phyloP scores from a whole-genome alignment of 2,329 filamentous ascomycete genomes.

The Aspergillus carbonarius region DNA sequence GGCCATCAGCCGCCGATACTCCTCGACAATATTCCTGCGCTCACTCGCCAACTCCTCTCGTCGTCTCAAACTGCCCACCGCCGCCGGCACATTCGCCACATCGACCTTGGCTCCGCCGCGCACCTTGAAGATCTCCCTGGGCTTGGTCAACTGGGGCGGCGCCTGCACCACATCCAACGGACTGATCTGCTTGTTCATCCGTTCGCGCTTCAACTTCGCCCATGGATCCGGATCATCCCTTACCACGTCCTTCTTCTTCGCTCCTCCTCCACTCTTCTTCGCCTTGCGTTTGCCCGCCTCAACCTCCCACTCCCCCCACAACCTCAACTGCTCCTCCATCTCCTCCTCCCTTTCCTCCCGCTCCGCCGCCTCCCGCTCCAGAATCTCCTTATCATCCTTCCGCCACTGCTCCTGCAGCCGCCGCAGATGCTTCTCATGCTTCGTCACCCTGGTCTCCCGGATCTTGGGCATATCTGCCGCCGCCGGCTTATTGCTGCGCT shows the following conservation, averaged over 20 bases:
- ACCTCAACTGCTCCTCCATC: slow-evolving; percentile 61
- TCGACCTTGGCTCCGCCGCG: slow-evolving; percentile 64
- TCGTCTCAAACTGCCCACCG: slow-evolving; percentile 68
- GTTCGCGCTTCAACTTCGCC: slow-evolving; percentile 65
- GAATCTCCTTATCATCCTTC: slow-evolving; percentile 45
- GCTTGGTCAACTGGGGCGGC: slow-evolving; percentile 69
- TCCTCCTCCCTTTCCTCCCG: slow-evolving; percentile 64
- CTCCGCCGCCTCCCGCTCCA: slow-evolving; percentile 56
- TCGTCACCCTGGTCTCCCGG: slow-evolving; percentile 65
- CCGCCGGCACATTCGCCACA: slow-evolving; percentile 67
- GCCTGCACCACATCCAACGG: slow-evolving; percentile 63
- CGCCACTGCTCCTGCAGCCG: slow-evolving; percentile 60
- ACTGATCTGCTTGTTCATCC: slow-evolving; percentile 35
- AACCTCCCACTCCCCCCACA: slow-evolving; percentile 62
- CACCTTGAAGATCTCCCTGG: slow-evolving; percentile 64
- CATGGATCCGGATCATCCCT: slow-evolving; percentile 73
- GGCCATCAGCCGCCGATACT: slow-evolving; percentile 70
- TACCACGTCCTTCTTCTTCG: slow-evolving; percentile 47
- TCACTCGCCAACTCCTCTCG: slow-evolving; percentile 71
- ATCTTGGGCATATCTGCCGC: slow-evolving; percentile 29
- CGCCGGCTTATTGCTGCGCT: slow-evolving; percentile 49
- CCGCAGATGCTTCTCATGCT: slow-evolving; percentile 77
- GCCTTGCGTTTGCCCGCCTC: slow-evolving; percentile 53
- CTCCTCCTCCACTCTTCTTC: slow-evolving; percentile 45
- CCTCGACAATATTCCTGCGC: slow-evolving; percentile 68